Evolutionary conservation across 2,329 filamentous ascomycete genomes (phyloP), one percentile per base, ranked within the genome.

Genomic region (Pseudocercospora eumusae): DNA sequence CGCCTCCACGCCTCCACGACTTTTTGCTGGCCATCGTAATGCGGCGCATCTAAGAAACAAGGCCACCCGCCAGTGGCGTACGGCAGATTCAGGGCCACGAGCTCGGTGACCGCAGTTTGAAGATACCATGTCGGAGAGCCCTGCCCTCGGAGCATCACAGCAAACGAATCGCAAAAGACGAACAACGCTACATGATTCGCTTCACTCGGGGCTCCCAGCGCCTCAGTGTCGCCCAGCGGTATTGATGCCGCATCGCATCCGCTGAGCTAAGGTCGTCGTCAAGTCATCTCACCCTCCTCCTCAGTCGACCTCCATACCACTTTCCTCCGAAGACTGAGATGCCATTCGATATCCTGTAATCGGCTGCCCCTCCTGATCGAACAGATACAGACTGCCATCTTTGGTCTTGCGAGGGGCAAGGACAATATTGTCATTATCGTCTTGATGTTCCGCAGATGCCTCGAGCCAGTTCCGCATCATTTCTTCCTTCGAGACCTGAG

Each of bases 311-410:
- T 40, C 15, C 15, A 40, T 40, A 18, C 36, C 6, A 40, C 13
- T 40, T 40, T 40, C 44, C 20, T 25, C 44, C 23, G 20, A 13
- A 7, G 23, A 18, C 49, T 25, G 11, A 3, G 25, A 3, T 25
- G 54, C 54, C 33, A 25, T 44, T 18, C 52, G 59, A 56, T 61
- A 61, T 10, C 59, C 59, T 25, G 42, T 61, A 33, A 61, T 61
- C 7, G 59, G 36, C 9, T 13, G 7, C 10, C 59, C 59, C 15
- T 52, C 15, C 15, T 61, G 52, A 11, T 61, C 59, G 42, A 60
- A 27, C 15, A 53, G 21, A n/a, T 25, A 7, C 20, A 31, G n/a
- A 21, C 10, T 13, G 23, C 21, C 23, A n/a, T 31, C 11, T 8
- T 1, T 31, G 10, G n/a, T 31, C 13, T 31, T 31, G 25, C 25